A percentile compares a stretch with the other conserved stretches of the same genome.
phyloP scores from a whole-genome alignment of 108 stramenopile species.

The Stephanodiscus minutulus region DNA sequence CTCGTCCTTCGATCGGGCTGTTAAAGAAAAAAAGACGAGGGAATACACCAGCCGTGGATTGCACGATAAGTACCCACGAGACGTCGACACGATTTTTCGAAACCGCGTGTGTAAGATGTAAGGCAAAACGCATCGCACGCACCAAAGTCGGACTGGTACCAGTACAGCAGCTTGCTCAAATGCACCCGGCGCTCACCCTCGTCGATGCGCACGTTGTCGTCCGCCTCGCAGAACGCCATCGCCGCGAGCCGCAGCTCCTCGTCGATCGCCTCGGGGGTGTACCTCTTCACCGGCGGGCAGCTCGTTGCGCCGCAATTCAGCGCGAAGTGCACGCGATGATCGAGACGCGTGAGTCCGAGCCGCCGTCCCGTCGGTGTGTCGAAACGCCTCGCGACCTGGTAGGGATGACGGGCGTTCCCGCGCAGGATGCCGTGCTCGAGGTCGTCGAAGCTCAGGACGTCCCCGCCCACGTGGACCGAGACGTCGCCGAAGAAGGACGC shows the following conservation, averaged over 20 bases:
- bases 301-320: constrained; percentile 73
- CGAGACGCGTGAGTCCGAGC: constrained; percentile 30
- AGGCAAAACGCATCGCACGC: constrained; percentile 4
- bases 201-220: constrained; percentile 48
- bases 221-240: constrained; percentile 54
- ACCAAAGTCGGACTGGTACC: constrained; percentile 60
- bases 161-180: constrained; percentile 55
- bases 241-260: constrained; percentile 57
- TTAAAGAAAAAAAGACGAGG: neutral
- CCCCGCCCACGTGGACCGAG: constrained; percentile 48
- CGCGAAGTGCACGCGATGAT: constrained; percentile 78
- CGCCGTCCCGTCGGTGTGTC: constrained; percentile 7
- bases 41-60: neutral
- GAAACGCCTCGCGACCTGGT: constrained; percentile 30
- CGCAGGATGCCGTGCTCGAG: constrained; percentile 76
- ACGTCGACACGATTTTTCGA: too few species aligned
- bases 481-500: constrained; percentile 47
- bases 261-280: constrained; percentile 48
- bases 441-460: constrained; percentile 56
- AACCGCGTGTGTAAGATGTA: too few species aligned
- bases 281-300: constrained; percentile 68
- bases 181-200: constrained; percentile 19
- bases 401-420: constrained; percentile 45
- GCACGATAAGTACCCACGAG: too few species aligned
- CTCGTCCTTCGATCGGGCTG: constrained; percentile 21